Evolutionary conservation across 129 eudicot genomes (phyloP).

Genomic region (Apium graveolens): DNA sequence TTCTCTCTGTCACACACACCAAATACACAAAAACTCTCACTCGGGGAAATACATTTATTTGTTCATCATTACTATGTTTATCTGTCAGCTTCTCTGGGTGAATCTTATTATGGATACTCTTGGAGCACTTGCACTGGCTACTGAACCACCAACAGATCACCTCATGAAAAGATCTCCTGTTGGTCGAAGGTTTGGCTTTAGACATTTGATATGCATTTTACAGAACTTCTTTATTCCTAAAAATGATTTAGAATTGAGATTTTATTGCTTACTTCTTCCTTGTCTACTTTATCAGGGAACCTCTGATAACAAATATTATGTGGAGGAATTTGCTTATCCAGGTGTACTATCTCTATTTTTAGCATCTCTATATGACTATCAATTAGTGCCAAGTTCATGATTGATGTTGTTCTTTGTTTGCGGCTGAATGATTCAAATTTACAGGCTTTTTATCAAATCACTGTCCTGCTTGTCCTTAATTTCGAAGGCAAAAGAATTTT

Average conservation of each 20-base stretch:
- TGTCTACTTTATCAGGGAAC: conserved; percentile 49
- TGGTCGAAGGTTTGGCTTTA: conserved; percentile 68
- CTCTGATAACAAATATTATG: conserved; percentile 88
- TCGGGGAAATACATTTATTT: not conserved
- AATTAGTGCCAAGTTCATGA: not conserved
- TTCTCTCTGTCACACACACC: not conserved
- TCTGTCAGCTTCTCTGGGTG: conserved; percentile 86
- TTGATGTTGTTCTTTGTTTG: not conserved
- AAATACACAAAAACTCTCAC: not conserved
- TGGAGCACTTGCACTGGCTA: conserved; percentile 95
- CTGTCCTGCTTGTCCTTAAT: conserved; percentile 66
- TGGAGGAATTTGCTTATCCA: conserved; percentile 88
- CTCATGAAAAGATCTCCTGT: conserved; percentile 82
- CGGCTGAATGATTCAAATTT: conserved; percentile 5
- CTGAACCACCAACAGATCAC: conserved; percentile 95
- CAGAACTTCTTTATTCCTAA: not conserved
- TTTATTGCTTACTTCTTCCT: not conserved
- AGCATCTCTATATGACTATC: not conserved
- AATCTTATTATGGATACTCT: conserved; percentile 95
- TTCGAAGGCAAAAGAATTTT: conserved; percentile 54
- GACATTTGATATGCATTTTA: not conserved
- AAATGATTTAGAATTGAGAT: not conserved
- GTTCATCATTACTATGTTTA: conserved; percentile 4
- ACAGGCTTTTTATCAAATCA: conserved; percentile 79
- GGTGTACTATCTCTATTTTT: conserved; percentile 25